These are phyloP conservation scores for Termitomyces sp. DNA, from an alignment of 768 basidiomycete genomes.

Conservation along the genomic window DNA sequence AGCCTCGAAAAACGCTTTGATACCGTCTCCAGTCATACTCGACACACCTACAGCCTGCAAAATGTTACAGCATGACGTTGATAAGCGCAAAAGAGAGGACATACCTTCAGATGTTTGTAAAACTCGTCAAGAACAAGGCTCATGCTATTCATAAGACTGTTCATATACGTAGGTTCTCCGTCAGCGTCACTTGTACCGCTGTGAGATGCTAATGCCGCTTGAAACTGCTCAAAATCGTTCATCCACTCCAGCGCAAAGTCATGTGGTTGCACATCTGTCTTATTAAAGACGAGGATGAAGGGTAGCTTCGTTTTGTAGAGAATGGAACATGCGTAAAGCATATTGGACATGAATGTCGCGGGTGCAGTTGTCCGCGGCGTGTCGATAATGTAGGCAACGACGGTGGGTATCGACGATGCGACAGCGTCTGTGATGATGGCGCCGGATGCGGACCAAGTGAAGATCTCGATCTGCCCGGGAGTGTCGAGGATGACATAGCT, in stretches of 20 bases:
- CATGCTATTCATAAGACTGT: constrained; percentile 99
- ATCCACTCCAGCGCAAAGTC: constrained; percentile 97
- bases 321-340: constrained; percentile 99
- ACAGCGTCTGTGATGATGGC: constrained; percentile 98
- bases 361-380: constrained; percentile 93
- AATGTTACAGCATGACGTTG: background rate
- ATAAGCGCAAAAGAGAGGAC: constrained; percentile 17
- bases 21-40: constrained; percentile 92
- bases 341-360: constrained; percentile 99
- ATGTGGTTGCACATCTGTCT: constrained; percentile 90
- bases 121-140: constrained; percentile 97
- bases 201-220: constrained; percentile 77
- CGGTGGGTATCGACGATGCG: constrained; percentile 89
- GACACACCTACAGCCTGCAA: constrained; percentile 90
- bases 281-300: constrained; percentile 98
- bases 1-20: constrained; percentile 88
- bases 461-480: constrained; percentile 99
- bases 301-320: constrained; percentile 97
- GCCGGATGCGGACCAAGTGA: constrained; percentile 99
- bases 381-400: constrained; percentile 96
- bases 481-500: constrained; percentile 97
- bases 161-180: constrained; percentile 97
- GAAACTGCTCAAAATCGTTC: constrained; percentile 96
- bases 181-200: constrained; percentile 67
- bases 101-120: constrained; percentile 90